These are phyloP conservation scores for Scorias spongiosa DNA, from an alignment of 2,329 filamentous ascomycete genomes.

Conservation along the genomic window DNA sequence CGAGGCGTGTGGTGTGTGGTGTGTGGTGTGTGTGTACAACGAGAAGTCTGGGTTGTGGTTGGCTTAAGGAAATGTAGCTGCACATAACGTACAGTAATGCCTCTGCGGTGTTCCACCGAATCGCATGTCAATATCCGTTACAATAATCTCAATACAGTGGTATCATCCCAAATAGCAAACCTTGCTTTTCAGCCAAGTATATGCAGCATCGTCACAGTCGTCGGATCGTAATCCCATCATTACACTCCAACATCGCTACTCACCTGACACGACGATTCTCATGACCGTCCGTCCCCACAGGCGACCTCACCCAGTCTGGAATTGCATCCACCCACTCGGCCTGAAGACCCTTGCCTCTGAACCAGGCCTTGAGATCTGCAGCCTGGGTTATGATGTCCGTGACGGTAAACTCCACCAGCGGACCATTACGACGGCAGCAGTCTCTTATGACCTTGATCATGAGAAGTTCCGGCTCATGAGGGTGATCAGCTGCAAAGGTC, in stretches of 20 bases:
- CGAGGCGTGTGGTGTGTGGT: not conserved
- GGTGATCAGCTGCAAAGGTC: slow-evolving; percentile 8
- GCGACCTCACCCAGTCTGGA: slow-evolving; percentile 8
- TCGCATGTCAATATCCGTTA: too few relatives aligned
- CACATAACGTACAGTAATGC: too few relatives aligned
- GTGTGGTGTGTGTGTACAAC: not conserved
- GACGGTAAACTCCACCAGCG: slow-evolving; percentile 11
- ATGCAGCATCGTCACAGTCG: too few relatives aligned
- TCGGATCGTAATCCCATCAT: too few relatives aligned
- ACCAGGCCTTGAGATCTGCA: slow-evolving; percentile 8
- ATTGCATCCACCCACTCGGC: slow-evolving; percentile 13
- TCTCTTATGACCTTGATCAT: slow-evolving; percentile 12
- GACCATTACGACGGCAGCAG: slow-evolving; percentile 5
- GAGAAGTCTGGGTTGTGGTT: not conserved
- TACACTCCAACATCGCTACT: too few relatives aligned
- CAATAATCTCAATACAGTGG: too few relatives aligned
- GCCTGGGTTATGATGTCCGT: slow-evolving; percentile 19
- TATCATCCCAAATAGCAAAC: too few relatives aligned
- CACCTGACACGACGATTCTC: too few relatives aligned
- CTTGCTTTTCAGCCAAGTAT: too few relatives aligned
- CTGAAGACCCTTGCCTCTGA: slow-evolving; percentile 3
- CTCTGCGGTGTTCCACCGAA: too few relatives aligned
- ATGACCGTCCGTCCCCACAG: too few relatives aligned
- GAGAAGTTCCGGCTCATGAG: slow-evolving; percentile 7
- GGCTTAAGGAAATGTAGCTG: not conserved